A percentile compares a stretch with the other conserved stretches of the same genome.
phyloP scores from a whole-genome alignment of 345 rosid genomes.

The Brassica rapa region DNA sequence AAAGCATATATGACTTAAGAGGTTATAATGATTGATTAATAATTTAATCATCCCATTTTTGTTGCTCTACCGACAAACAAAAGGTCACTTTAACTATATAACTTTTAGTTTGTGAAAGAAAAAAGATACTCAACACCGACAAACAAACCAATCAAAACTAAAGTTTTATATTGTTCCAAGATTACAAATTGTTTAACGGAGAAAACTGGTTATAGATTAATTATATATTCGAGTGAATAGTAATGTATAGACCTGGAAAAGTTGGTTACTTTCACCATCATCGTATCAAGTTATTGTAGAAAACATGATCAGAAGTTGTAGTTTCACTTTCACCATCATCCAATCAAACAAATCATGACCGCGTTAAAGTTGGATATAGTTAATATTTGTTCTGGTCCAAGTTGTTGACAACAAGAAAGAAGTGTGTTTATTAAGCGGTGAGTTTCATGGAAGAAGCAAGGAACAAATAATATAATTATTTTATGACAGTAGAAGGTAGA shows the following conservation, averaged over 20 bases:
- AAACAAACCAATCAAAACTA: neutral
- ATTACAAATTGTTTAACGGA: neutral
- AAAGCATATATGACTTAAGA: neutral
- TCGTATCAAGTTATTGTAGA: neutral
- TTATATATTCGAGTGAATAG: neutral
- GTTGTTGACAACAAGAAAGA: too few species aligned
- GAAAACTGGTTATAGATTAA: neutral
- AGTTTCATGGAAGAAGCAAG: conserved; percentile 22
- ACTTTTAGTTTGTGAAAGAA: neutral
- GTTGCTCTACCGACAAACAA: neutral
- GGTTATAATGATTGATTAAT: neutral
- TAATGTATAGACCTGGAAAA: neutral
- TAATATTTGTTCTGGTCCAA: neutral
- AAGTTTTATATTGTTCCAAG: neutral
- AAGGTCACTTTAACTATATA: neutral
- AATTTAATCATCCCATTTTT: neutral
- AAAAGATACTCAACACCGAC: neutral
- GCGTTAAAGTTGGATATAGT: neutral
- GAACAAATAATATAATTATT: conserved; percentile 17
- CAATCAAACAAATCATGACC: neutral
- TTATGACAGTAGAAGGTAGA: neutral
- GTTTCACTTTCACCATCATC: neutral
- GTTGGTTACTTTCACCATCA: neutral
- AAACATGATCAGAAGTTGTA: neutral
- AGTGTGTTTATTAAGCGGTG: neutral